These are phyloP conservation scores for Termitomyces bulborhizus DNA, from an alignment of 768 basidiomycete species.

Conservation along the genomic window DNA sequence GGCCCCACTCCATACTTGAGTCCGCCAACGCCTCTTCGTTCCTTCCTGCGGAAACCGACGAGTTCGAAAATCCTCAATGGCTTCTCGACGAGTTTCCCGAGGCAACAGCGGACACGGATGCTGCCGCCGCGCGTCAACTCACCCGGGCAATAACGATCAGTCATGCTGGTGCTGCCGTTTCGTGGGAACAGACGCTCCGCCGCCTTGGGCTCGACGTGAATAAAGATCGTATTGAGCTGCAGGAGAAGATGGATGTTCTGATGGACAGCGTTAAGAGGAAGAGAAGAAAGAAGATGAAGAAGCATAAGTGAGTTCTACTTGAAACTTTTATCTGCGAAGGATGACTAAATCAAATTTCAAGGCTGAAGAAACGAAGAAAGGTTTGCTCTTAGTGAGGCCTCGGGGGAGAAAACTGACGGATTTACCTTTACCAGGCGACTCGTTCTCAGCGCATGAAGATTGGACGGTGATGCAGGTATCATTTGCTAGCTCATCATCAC, in stretches of 20 bases:
- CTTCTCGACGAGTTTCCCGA: slow-evolving; percentile 38
- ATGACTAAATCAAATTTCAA: slow-evolving; percentile 28
- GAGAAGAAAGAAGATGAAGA: slow-evolving; percentile 92
- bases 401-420: slow-evolving; percentile 11
- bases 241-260: slow-evolving; percentile 50
- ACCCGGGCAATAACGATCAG: slow-evolving; percentile 67
- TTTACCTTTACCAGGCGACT: slow-evolving; percentile 31
- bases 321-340: neutral
- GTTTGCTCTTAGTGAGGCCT: slow-evolving; percentile 28
- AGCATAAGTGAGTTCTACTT: slow-evolving; percentile 75
- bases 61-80: slow-evolving; percentile 16
- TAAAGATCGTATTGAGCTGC: slow-evolving; percentile 41
- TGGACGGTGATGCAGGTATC: slow-evolving; percentile 19
- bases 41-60: slow-evolving; percentile 9
- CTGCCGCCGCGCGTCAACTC: slow-evolving; percentile 76
- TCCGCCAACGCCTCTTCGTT: slow-evolving; percentile 20
- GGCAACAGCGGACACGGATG: slow-evolving; percentile 63
- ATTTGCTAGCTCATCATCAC: slow-evolving; percentile 1
- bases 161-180: slow-evolving; percentile 50
- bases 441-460: slow-evolving; percentile 31
- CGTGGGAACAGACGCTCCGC: slow-evolving; percentile 67
- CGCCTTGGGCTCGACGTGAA: slow-evolving; percentile 56
- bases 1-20: slow-evolving; percentile 50
- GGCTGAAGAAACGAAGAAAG: slow-evolving; percentile 87
- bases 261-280: slow-evolving; percentile 84